Conservation (phyloP, 371 early-diverging fungal species). For the Mucor circinelloides region DNA sequence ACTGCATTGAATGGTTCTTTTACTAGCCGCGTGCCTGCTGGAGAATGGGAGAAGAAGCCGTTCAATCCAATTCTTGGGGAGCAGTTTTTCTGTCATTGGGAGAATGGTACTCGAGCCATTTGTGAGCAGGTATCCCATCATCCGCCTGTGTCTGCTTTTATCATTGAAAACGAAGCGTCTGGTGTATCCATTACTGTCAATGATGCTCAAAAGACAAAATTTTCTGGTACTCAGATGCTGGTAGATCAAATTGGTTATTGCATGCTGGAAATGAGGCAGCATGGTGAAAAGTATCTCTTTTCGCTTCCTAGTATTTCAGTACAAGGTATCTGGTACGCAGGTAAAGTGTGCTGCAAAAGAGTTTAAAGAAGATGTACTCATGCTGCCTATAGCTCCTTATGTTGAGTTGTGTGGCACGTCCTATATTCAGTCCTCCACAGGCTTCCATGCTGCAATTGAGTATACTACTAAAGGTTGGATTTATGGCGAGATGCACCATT, state of each 20-base stretch:
- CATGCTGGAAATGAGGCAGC: conserved; percentile 57
- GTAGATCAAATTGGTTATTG: conserved; percentile 79
- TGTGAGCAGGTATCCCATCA: conserved; percentile 83
- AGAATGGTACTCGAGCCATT: conserved; percentile 61
- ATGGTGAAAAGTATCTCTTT: conserved; percentile 69
- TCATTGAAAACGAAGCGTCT: conserved; percentile 68
- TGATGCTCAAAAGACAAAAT: conserved; percentile 82
- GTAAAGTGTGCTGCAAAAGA: conserved; percentile 42
- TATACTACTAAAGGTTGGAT: conserved; percentile 80
- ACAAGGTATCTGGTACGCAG: conserved; percentile 79
- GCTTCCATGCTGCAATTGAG: conserved; percentile 70
- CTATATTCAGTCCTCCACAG: conserved; percentile 66
- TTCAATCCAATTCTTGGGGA: conserved; percentile 87
- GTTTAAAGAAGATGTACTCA: background rate
- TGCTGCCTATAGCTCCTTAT: conserved; percentile 54
- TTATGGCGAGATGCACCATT: conserved; percentile 78
- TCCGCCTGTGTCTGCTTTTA: conserved; percentile 75
- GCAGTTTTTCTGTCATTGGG: conserved; percentile 73
- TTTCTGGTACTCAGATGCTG: conserved; percentile 75
- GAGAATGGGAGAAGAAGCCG: conserved; percentile 83
- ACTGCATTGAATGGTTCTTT: conserved; percentile 77
- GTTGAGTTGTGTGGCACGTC: conserved; percentile 77
- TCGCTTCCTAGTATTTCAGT: conserved; percentile 77
- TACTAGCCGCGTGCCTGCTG: conserved; percentile 66
- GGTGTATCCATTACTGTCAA: conserved; percentile 74